Evolutionary conservation across 2,329 filamentous ascomycete species (phyloP), one percentile per base, ranked within the genome.

Genomic region (Aureobasidium sp.): DNA sequence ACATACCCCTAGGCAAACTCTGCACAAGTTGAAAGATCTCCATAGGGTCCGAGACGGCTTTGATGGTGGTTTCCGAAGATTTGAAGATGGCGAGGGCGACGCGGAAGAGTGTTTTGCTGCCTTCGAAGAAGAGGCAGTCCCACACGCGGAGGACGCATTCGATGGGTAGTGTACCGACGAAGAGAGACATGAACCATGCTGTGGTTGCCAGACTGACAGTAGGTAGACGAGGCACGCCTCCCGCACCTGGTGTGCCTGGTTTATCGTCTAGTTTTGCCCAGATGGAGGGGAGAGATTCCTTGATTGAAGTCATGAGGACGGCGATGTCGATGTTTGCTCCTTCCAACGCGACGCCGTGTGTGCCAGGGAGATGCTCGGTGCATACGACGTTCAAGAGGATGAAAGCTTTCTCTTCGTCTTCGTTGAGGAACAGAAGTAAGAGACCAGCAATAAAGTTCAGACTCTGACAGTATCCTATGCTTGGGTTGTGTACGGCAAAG

Each of bases 181-280:
- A 97, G 68, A 94, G 89, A 53, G 90, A 95, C 93, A 97, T 97
- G 74, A 97, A 95, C 93, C 93, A 97, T 4, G 92, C 90, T 10
- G 92, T 96, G 74, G 94, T 91, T 67, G 91, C 95, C 5, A 97
- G 82, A 0, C 90, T 94, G 66, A 97, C 93, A 13, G 93, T 92
- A 0, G 93, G 93, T 11, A 97, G 81, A 5, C 88, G 83, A 65
- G 63, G 76, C 69, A 39, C 47, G 27, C 47, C 72, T 75, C 55
- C 76, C 61, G 25, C 72, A 71, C 62, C 72, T 73, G 54, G 69
- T 69, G 69, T 75, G 67, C 66, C 77, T 69, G 66, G 79, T 44
- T 90, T 80, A 73, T 93, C 88, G 64, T 90, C 90, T 67, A 97
- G 91, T 72, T 95, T 96, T 61, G 85, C 83, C 88, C 92, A 97